Percentiles rank a stretch among this genome's conserved stretches.
These are phyloP conservation scores for Eimeria tenella DNA, from an alignment of 169 alveolate genomes.

Conservation along the genomic window DNA sequence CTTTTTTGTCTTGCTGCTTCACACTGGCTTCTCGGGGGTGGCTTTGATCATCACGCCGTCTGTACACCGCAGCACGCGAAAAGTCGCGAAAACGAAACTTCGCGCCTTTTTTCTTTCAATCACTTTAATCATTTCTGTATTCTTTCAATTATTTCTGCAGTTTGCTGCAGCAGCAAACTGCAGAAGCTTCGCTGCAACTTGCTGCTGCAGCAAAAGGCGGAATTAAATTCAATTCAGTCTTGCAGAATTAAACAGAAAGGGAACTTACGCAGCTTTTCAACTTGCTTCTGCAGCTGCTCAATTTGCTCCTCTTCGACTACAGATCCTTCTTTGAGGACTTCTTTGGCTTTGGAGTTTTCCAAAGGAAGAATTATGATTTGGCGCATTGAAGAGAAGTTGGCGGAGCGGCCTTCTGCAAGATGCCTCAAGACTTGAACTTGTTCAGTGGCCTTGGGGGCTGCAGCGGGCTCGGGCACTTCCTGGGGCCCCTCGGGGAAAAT, in stretches of 20 bases:
- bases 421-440: slow-evolving; percentile 28
- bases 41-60: slow-evolving; percentile 48
- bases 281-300: background rate
- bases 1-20: no score
- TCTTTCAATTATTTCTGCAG: background rate
- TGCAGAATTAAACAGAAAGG: background rate
- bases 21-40: slow-evolving; percentile 27
- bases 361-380: slow-evolving; percentile 20
- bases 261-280: slow-evolving; percentile 39
- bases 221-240: background rate
- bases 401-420: slow-evolving; percentile 42
- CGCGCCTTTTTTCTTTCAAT: background rate
- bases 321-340: slow-evolving; percentile 54
- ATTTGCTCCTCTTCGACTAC: background rate
- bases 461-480: background rate
- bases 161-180: background rate
- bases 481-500: slow-evolving; percentile 2
- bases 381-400: slow-evolving; percentile 5
- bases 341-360: slow-evolving; percentile 3
- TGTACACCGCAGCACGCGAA: background rate
- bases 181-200: background rate
- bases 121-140: background rate
- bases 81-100: background rate
- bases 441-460: slow-evolving; percentile 32
- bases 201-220: background rate